These are phyloP conservation scores for Haplosporangium gracile DNA, from an alignment of 192 early-diverging fungal genomes.

Conservation along the genomic window DNA sequence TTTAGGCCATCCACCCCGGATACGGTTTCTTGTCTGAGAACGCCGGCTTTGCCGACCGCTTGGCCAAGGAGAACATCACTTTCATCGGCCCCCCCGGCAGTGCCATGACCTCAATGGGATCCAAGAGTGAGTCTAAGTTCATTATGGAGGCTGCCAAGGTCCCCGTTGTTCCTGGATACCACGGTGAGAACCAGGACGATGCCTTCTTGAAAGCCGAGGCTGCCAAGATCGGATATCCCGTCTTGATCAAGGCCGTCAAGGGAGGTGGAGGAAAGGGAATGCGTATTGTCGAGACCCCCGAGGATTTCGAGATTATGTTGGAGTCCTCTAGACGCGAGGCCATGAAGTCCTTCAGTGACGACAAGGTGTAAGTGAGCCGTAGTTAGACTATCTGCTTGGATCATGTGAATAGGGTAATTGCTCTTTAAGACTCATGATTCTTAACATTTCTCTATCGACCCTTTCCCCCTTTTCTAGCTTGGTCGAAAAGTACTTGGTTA, in stretches of 20 bases:
- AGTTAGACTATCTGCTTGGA: no score
- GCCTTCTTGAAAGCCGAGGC: constrained; percentile 81
- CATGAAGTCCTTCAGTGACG: constrained; percentile 91
- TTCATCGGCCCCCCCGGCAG: constrained; percentile 94
- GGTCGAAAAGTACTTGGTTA: constrained; percentile 91
- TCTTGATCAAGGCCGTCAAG: constrained; percentile 97
- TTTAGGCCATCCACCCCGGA: constrained; percentile 93
- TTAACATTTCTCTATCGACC: neutral
- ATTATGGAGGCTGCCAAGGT: constrained; percentile 93
- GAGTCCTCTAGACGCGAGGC: constrained; percentile 89
- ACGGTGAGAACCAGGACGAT: constrained; percentile 88
- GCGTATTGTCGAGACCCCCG: constrained; percentile 84
- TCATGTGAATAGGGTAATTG: neutral
- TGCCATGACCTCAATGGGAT: constrained; percentile 94
- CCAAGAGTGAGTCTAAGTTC: constrained; percentile 93
- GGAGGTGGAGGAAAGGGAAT: constrained; percentile 99
- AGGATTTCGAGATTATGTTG: constrained; percentile 90
- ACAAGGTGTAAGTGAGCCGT: constrained; percentile 69
- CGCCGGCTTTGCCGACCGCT: constrained; percentile 84
- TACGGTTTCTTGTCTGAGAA: constrained; percentile 98
- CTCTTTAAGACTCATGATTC: neutral
- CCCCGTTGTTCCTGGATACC: constrained; percentile 94
- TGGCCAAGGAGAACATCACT: constrained; percentile 72
- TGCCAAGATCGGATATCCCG: constrained; percentile 91
- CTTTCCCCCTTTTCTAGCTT: constrained; percentile 48